Conservation (phyloP, 2,329 filamentous ascomycete species). For the Colletotrichum sansevieriae region DNA sequence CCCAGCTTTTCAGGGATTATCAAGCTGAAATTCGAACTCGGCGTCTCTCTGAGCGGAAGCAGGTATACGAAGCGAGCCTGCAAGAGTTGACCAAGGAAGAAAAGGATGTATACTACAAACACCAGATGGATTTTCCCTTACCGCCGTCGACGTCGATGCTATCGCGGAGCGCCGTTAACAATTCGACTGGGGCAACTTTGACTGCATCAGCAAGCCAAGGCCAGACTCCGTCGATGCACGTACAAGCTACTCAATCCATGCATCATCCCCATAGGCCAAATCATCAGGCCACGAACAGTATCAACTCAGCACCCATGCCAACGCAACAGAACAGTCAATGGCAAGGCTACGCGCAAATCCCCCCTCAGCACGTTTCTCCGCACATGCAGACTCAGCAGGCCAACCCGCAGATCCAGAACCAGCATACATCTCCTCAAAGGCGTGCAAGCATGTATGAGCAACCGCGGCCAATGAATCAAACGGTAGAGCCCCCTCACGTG, state of each 20-base stretch:
- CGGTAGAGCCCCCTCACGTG: not conserved
- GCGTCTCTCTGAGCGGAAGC: constrained; percentile 26
- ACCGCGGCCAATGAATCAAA: not conserved
- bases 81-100: constrained; percentile 11
- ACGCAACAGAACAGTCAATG: constrained; percentile 22
- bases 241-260: constrained; percentile 7
- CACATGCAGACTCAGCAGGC: not conserved
- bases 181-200: not conserved
- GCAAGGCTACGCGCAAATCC: constrained; percentile 10
- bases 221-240: not conserved
- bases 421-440: constrained; percentile 16
- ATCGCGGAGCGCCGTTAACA: not conserved
- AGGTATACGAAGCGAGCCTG: not conserved
- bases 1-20: constrained; percentile 27
- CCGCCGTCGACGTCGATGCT: not conserved
- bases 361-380: constrained; percentile 13
- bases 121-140: constrained; percentile 28
- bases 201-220: not conserved
- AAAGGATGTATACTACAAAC: constrained; percentile 19
- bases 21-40: constrained; percentile 30
- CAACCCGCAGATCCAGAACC: too few relatives aligned
- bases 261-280: not conserved
- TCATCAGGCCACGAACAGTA: not conserved
- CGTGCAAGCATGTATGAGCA: constrained; percentile 14
- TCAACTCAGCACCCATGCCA: constrained; percentile 30